Evolutionary conservation across 495 filamentous ascomycete genomes (phyloP).

Genomic region (Hypomontagnella submonticulosa): DNA sequence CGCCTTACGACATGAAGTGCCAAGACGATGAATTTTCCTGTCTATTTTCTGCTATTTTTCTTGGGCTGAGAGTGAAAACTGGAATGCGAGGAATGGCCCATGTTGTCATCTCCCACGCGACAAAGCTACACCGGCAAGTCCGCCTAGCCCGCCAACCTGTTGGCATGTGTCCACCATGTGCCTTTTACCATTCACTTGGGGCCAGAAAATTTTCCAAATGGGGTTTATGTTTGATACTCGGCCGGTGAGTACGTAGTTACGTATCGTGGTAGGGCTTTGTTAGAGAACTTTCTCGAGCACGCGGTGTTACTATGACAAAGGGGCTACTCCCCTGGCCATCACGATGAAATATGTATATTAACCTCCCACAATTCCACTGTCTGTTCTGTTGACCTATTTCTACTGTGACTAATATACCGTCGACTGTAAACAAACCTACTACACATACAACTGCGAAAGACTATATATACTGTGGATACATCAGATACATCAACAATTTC

Average conservation of each 20-base stretch:
- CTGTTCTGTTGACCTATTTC: conserved; percentile 10
- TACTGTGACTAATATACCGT: conserved; percentile 12
- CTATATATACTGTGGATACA: background rate
- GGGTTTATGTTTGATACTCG: conserved; percentile 16
- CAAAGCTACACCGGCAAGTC: conserved; percentile 21
- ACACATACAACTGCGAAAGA: too few species aligned
- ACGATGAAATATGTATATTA: conserved; percentile 43
- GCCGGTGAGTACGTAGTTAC: conserved; percentile 33
- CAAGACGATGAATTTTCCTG: conserved; percentile 36
- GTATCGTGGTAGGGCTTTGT: conserved; percentile 36
- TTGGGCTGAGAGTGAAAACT: conserved; percentile 10
- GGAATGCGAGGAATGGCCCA: background rate
- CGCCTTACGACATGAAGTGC: conserved; percentile 35
- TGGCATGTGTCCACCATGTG: conserved; percentile 16
- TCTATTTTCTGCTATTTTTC: too few species aligned
- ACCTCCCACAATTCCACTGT: conserved; percentile 25
- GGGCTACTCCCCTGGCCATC: conserved; percentile 35
- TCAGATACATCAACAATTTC: background rate
- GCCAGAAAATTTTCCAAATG: conserved; percentile 36
- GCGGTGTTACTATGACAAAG: conserved; percentile 48
- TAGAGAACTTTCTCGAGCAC: conserved; percentile 34
- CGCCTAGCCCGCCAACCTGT: conserved; percentile 12
- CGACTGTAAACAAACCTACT: too few species aligned
- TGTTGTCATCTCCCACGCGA: conserved; percentile 38
- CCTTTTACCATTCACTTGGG: conserved; percentile 27